Percentiles rank a stretch among this genome's conserved stretches.
phyloP scores from a whole-genome alignment of 495 filamentous ascomycete species.

The Talaromyces proteolyticus region DNA sequence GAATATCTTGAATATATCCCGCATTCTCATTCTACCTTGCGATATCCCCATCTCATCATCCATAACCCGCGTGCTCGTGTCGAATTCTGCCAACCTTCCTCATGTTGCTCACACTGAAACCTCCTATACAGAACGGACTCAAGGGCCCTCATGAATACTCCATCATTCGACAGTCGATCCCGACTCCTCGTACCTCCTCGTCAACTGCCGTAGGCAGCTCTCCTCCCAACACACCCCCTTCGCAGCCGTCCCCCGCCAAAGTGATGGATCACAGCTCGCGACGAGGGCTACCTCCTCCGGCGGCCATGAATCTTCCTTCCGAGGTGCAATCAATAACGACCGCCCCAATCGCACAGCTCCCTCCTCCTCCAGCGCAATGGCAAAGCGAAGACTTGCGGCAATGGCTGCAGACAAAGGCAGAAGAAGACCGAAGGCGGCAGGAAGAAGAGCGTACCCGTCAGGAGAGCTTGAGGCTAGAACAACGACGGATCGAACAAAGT shows the following conservation, averaged over 20 bases:
- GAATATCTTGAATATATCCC: no score
- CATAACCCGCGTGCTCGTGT: not conserved
- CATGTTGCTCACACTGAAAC: constrained; percentile 41
- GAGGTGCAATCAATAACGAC: constrained; percentile 34
- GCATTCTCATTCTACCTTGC: no score
- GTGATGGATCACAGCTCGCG: constrained; percentile 31
- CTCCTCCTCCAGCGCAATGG: constrained; percentile 66
- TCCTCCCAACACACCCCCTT: constrained; percentile 13
- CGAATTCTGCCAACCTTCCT: not conserved
- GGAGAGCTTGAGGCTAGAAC: constrained; percentile 70
- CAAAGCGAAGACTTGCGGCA: constrained; percentile 75
- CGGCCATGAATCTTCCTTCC: constrained; percentile 26
- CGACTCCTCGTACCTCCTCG: constrained; percentile 25
- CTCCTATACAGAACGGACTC: constrained; percentile 30
- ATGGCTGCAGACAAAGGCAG: constrained; percentile 76
- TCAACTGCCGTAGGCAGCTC: constrained; percentile 9
- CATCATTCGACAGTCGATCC: constrained; percentile 22
- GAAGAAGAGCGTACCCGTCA: constrained; percentile 88
- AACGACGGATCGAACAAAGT: constrained; percentile 74
- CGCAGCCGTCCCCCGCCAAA: constrained; percentile 12
- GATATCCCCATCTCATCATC: no score
- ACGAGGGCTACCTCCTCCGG: constrained; percentile 31
- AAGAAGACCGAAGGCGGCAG: constrained; percentile 78
- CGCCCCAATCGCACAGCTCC: constrained; percentile 37
- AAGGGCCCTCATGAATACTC: constrained; percentile 36